Evolutionary conservation across 2,329 filamentous ascomycete species (phyloP).

Genomic region (Botrytis tulipae): DNA sequence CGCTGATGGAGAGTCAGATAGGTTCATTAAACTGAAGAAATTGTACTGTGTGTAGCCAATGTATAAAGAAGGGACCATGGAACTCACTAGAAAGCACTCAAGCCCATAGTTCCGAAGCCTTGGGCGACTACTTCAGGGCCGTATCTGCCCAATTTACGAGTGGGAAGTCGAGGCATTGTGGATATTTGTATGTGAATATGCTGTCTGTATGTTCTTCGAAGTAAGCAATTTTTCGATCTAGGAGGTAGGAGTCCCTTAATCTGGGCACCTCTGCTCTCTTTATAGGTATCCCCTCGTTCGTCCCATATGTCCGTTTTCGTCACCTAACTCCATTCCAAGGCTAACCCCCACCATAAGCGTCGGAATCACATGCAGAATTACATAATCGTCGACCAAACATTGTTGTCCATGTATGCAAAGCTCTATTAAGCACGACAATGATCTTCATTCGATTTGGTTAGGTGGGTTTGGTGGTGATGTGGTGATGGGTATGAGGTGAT

Average conservation of each 20-base stretch:
- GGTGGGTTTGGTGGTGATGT: conserved; percentile 17
- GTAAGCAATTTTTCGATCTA: not conserved
- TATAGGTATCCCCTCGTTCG: conserved; percentile 4
- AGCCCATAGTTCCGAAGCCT: conserved; percentile 35
- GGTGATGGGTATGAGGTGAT: conserved; percentile 7
- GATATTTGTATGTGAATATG: not conserved
- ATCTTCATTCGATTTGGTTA: not conserved
- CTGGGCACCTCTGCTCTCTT: not conserved
- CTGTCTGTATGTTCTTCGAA: not conserved
- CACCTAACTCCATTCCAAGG: not conserved
- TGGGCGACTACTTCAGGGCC: conserved; percentile 32
- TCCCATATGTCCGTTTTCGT: not conserved
- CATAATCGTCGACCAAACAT: not conserved
- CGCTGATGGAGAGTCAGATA: conserved; percentile 24
- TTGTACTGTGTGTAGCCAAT: too few species aligned
- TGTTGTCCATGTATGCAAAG: not conserved
- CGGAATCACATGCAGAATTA: not conserved
- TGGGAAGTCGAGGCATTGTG: conserved; percentile 29
- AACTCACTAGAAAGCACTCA: conserved; percentile 20
- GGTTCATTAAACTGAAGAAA: not conserved
- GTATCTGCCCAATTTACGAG: conserved; percentile 32
- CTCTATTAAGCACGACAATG: not conserved
- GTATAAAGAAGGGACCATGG: too few species aligned
- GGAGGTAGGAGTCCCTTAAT: not conserved
- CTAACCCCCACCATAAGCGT: conserved; percentile 8